These are phyloP conservation scores for Xylaria multiplex DNA, from an alignment of 2,329 filamentous ascomycete genomes.

Conservation along the genomic window DNA sequence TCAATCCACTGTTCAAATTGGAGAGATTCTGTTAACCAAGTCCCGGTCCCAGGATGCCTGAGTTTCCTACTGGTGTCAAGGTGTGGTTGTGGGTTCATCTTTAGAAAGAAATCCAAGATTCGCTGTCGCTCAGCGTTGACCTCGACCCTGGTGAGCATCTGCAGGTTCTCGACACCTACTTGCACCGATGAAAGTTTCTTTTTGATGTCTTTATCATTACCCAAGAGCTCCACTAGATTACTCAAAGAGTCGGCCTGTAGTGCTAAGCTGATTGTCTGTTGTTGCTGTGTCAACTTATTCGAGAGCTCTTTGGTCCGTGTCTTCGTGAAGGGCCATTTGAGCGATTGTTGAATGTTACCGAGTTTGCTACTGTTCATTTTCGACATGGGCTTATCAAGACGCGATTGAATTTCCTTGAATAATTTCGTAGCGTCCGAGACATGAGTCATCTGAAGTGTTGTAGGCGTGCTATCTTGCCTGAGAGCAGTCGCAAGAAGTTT, in stretches of 20 bases:
- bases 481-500: slow-evolving; percentile 36
- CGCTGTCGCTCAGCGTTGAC: slow-evolving; percentile 29
- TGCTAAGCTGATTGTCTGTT: slow-evolving; percentile 39
- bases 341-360: slow-evolving; percentile 21
- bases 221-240: slow-evolving; percentile 30
- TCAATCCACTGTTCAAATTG: slow-evolving; percentile 41
- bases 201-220: slow-evolving; percentile 18
- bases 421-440: slow-evolving; percentile 34
- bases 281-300: slow-evolving; percentile 39
- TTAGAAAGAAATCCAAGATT: slow-evolving; percentile 40
- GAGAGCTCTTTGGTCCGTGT: slow-evolving; percentile 38
- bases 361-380: slow-evolving; percentile 3
- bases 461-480: slow-evolving; percentile 31
- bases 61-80: slow-evolving; percentile 39
- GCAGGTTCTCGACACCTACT: slow-evolving; percentile 17
- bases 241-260: slow-evolving; percentile 38
- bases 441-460: slow-evolving; percentile 32
- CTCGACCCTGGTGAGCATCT: slow-evolving; percentile 38
- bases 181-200: slow-evolving; percentile 9
- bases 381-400: slow-evolving; percentile 33
- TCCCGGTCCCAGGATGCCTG: slow-evolving; percentile 41
- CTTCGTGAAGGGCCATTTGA: slow-evolving; percentile 43
- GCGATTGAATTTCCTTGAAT: slow-evolving; percentile 35
- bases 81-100: slow-evolving; percentile 41
- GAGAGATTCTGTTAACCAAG: slow-evolving; percentile 37